A percentile compares a stretch with the other conserved stretches of the same genome.
These are phyloP conservation scores for Fraxinus sp. DNA, from an alignment of 305 asterid species.

Conservation along the genomic window DNA sequence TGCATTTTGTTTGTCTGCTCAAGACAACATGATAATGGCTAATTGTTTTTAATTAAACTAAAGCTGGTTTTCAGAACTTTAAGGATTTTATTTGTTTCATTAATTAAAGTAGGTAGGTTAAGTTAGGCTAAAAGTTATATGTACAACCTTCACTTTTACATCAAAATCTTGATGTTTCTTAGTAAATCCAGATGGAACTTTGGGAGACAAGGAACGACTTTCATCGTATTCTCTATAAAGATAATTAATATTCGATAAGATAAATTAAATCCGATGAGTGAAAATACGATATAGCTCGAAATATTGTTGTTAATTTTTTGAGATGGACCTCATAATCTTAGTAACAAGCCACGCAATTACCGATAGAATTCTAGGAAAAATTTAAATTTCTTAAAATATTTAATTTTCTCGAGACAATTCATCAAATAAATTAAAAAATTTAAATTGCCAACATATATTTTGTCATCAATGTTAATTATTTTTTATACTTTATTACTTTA, in stretches of 20 bases:
- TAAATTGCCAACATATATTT: background rate
- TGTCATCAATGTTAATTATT: background rate
- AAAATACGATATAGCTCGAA: background rate
- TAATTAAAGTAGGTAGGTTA: background rate
- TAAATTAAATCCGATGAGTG: background rate
- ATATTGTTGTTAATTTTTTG: background rate
- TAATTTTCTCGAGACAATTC: background rate
- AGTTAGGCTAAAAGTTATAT: background rate
- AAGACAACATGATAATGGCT: background rate
- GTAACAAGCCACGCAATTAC: too few relatives aligned
- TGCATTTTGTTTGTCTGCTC: background rate
- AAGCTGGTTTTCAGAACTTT: background rate
- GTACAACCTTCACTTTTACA: background rate
- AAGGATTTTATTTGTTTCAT: slow-evolving; percentile 6
- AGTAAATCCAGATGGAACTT: background rate
- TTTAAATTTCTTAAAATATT: too few relatives aligned
- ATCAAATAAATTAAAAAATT: too few relatives aligned
- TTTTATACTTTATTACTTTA: background rate
- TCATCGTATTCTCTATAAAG: background rate
- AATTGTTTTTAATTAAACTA: background rate
- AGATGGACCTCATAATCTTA: background rate
- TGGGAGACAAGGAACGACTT: slow-evolving; percentile 14
- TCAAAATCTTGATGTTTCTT: background rate
- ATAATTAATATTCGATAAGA: background rate
- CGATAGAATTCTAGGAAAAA: background rate